A percentile compares a stretch with the other conserved stretches of the same genome.
Conservation (phyloP, 768 basidiomycete species). For the Boletus sp. region DNA sequence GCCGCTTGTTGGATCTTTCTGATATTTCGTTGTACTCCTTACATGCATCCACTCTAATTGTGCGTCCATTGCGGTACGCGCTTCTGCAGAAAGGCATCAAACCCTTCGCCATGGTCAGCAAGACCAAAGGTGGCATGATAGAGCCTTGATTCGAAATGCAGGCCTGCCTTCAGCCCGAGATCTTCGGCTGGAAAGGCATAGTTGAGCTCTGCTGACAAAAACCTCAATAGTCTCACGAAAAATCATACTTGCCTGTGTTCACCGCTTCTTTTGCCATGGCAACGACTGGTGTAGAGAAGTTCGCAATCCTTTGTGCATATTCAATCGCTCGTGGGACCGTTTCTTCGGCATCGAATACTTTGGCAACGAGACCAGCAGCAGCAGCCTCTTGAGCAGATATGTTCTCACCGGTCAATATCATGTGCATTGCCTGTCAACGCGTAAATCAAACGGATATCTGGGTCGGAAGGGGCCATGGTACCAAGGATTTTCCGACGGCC, state of each 20-base stretch:
- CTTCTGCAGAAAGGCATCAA: conserved; percentile 48
- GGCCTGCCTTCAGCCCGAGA: conserved; percentile 41
- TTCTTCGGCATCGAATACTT: conserved; percentile 38
- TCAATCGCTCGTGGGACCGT: conserved; percentile 46
- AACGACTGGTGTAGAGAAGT: conserved; percentile 29
- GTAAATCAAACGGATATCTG: neutral
- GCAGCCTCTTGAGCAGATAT: conserved; percentile 45
- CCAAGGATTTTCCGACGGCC: conserved; percentile 76
- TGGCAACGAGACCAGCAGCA: conserved; percentile 45
- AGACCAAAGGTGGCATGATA: conserved; percentile 54
- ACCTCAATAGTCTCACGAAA: neutral
- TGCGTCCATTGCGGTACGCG: conserved; percentile 42
- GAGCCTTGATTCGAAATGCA: conserved; percentile 44
- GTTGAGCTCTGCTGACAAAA: neutral
- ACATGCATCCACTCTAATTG: conserved; percentile 29
- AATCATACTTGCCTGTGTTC: conserved; percentile 36
- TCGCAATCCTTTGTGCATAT: conserved; percentile 34
- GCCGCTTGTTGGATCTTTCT: neutral
- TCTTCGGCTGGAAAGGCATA: conserved; percentile 38
- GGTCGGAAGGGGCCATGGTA: neutral
- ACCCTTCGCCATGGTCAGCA: conserved; percentile 44
- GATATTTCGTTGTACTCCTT: neutral
- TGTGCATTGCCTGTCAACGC: conserved; percentile 46
- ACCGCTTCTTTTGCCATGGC: conserved; percentile 50
- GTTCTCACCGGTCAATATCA: conserved; percentile 49